Conservation (phyloP, 306 rosid species). For the Cucurbita argyrosperma region DNA sequence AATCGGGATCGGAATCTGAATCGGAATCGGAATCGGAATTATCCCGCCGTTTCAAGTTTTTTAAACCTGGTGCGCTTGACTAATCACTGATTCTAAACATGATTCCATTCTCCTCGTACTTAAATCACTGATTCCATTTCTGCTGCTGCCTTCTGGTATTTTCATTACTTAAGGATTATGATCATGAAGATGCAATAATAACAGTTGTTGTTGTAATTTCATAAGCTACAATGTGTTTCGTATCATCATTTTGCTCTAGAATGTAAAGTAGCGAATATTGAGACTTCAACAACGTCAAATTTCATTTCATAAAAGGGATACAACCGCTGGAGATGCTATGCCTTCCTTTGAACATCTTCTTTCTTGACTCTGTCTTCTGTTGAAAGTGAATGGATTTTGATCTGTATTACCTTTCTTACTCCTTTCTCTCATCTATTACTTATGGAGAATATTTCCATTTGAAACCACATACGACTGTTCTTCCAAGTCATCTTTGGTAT, state of each 20-base stretch:
- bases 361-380: neutral
- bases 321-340: neutral
- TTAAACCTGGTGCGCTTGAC: too few relatives aligned
- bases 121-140: neutral
- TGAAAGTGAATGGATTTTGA: neutral
- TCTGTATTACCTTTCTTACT: neutral
- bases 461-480: constrained; percentile 5
- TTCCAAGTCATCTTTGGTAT: constrained; percentile 16
- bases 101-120: neutral
- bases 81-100: too few relatives aligned
- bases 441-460: neutral
- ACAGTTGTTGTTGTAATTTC: neutral
- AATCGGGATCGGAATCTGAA: too few relatives aligned
- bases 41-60: too few relatives aligned
- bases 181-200: neutral
- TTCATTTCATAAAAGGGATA: neutral
- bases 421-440: neutral
- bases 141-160: neutral
- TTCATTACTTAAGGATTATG: neutral
- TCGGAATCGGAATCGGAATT: too few relatives aligned
- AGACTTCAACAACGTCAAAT: neutral
- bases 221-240: neutral
- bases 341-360: neutral
- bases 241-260: neutral
- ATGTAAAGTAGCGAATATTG: neutral